Base-by-base conservation (phyloP, 2,329 filamentous ascomycete genomes). In the Teratosphaeria pseudoeucalypti region DNA sequence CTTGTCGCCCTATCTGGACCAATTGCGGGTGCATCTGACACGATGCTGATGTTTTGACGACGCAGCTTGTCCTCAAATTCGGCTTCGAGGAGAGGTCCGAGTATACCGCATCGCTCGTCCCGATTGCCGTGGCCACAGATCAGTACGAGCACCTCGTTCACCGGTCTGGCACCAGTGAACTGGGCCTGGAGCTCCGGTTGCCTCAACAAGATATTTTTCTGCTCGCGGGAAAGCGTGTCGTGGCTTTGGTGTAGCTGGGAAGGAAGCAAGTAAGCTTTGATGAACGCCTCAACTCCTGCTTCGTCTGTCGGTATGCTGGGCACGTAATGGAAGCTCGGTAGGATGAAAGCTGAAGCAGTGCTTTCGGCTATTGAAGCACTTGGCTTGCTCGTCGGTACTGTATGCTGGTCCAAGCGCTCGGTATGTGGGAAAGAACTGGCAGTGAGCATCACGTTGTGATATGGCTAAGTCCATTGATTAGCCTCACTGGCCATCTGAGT, bases 101-200 rank as follows among this genome's bases (percentile, higher is more conserved):
- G 79, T 26, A 89, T 75, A 0, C 94, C 92, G 69, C 94, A 99
- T 57, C 94, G 82, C 67, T 80, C 77, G 70, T 99, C 94, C 11
- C 94, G 81, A 2, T 85, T 85, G 14, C 87, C 88, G 67, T 99
- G 94, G 0, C 91, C 90, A 70, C 94, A 99, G 52, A 96, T 87
- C 23, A 97, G 76, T 34, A 99, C 83, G n/a, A 89, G 67, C 4
- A 91, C 79, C 62, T 91, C 86, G 16, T 81, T 69, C 9, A 88
- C 81, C 60, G 85, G 81, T 11, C 81, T 76, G 5, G 89, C 85
- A 1, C 80, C 79, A 1, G 75, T 74, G 2, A 90, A 76, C 0
- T 73, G 63, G 39, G 32, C 23, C 29, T 78, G 75, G 75, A 76
- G 58, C 61, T 76, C 68, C 69, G 82, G 67, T 76, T 85, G 58